Percentiles rank a stretch among this genome's conserved stretches.
phyloP scores from a whole-genome alignment of 768 basidiomycete genomes.

The Auriscalpium microsporum region DNA sequence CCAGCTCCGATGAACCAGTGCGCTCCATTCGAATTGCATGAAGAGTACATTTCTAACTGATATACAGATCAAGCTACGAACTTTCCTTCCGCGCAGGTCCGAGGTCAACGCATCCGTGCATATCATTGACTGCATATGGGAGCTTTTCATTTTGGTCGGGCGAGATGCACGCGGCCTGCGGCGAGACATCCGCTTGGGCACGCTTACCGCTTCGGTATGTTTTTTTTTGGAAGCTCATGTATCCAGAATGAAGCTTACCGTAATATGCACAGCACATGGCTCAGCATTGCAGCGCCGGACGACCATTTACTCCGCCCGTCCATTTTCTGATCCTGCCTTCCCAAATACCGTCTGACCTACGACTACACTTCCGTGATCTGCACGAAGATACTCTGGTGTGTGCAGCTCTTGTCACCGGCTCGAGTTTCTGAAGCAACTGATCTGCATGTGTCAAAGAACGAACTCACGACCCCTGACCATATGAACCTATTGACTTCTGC shows the following conservation, averaged over 20 bases:
- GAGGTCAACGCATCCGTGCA: conserved; percentile 42
- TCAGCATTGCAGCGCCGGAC: conserved; percentile 35
- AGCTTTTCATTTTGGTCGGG: conserved; percentile 70
- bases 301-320: conserved; percentile 65
- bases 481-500: conserved; percentile 62
- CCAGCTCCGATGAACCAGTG: conserved; percentile 31
- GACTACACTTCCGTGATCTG: conserved; percentile 57
- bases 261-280: conserved; percentile 41
- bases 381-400: conserved; percentile 56
- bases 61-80: conserved; percentile 41
- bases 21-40: conserved; percentile 15
- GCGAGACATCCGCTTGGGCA: conserved; percentile 51
- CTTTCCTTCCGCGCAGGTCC: conserved; percentile 31
- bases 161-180: conserved; percentile 52
- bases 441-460: conserved; percentile 25
- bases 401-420: not conserved
- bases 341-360: conserved; percentile 62
- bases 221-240: too few relatives aligned
- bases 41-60: conserved; percentile 1
- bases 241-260: too few relatives aligned
- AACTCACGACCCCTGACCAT: conserved; percentile 51
- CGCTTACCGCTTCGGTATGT: conserved; percentile 48
- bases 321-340: conserved; percentile 72
- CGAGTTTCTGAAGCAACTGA: not conserved
- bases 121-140: conserved; percentile 71